phyloP scores from a whole-genome alignment of 2,329 filamentous ascomycete species.

The Beauveria scarabaeidicola region DNA sequence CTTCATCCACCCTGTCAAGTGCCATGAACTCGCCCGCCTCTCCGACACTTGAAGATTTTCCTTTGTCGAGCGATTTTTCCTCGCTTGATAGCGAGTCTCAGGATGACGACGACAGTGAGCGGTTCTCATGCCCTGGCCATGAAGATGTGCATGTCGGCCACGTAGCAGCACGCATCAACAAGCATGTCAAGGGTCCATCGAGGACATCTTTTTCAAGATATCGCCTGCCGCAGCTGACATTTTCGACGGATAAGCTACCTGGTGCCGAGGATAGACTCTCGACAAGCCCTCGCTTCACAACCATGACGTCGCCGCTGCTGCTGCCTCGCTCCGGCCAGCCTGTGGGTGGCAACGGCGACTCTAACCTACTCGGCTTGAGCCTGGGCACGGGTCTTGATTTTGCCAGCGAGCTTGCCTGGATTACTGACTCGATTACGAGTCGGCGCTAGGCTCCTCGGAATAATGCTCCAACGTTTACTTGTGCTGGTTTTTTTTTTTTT shows the following conservation, averaged over 20 bases:
- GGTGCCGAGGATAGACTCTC: background rate
- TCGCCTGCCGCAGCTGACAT: background rate
- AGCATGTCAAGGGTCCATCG: background rate
- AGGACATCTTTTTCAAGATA: slow-evolving; percentile 3
- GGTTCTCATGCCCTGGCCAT: background rate
- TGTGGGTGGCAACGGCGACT: background rate
- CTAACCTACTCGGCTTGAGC: slow-evolving; percentile 18
- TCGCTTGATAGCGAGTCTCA: background rate
- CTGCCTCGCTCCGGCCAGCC: slow-evolving; percentile 16
- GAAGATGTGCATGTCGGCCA: background rate
- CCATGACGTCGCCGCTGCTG: slow-evolving; percentile 19
- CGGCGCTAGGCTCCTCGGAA: background rate
- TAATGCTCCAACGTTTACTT: too few species aligned
- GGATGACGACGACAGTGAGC: background rate
- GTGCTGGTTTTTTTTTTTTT: background rate
- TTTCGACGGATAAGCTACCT: background rate
- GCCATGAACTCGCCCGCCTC: slow-evolving; percentile 5
- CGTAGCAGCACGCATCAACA: background rate
- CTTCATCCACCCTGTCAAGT: slow-evolving; percentile 2
- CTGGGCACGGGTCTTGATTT: slow-evolving; percentile 32
- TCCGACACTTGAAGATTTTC: background rate
- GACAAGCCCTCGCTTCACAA: slow-evolving; percentile 13
- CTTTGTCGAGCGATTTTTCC: background rate
- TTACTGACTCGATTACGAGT: slow-evolving; percentile 35
- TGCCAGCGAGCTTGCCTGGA: slow-evolving; percentile 42